These are phyloP conservation scores for Yamadazyma phyllophila DNA, from an alignment of 805 yeast genomes.

Conservation along the genomic window DNA sequence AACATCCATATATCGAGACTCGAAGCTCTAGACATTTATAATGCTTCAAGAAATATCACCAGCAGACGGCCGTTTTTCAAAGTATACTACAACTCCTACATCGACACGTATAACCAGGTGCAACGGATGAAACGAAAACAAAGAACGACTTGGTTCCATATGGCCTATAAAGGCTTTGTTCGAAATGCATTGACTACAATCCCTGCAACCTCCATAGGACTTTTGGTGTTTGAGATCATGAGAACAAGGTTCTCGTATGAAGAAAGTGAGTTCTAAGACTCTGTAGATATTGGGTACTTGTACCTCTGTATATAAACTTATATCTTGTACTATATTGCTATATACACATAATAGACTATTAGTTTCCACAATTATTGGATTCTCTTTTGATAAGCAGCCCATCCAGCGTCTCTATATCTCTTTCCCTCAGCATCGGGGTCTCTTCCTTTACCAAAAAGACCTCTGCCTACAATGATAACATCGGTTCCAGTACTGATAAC, in stretches of 20 bases:
- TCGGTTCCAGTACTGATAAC: slow-evolving; percentile 88
- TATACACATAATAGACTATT: background rate
- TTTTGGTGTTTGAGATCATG: slow-evolving; percentile 80
- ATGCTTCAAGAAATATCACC: slow-evolving; percentile 25
- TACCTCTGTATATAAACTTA: too few species aligned
- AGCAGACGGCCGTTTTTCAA: slow-evolving; percentile 37
- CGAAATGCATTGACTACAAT: slow-evolving; percentile 70
- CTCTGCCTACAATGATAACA: slow-evolving; percentile 97
- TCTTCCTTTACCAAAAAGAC: slow-evolving; percentile 90
- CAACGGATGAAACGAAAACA: slow-evolving; percentile 53
- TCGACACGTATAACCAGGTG: slow-evolving; percentile 68
- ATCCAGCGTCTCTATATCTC: slow-evolving; percentile 89
- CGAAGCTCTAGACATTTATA: slow-evolving; percentile 72
- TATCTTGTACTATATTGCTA: background rate
- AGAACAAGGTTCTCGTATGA: slow-evolving; percentile 45
- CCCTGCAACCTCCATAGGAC: slow-evolving; percentile 87
- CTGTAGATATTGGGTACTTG: slow-evolving; percentile 4
- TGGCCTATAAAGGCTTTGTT: slow-evolving; percentile 78
- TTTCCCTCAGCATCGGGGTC: slow-evolving; percentile 85
- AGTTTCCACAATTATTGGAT: background rate
- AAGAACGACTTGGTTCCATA: slow-evolving; percentile 53
- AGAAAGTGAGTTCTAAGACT: slow-evolving; percentile 16
- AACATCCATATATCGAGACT: slow-evolving; percentile 73
- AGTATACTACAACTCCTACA: slow-evolving; percentile 71
- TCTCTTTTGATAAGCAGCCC: slow-evolving; percentile 73